Percentiles rank a stretch among this genome's conserved stretches.
These are phyloP conservation scores for Orbilia ellipsospora DNA, from an alignment of 2,329 filamentous ascomycete genomes.

Conservation along the genomic window DNA sequence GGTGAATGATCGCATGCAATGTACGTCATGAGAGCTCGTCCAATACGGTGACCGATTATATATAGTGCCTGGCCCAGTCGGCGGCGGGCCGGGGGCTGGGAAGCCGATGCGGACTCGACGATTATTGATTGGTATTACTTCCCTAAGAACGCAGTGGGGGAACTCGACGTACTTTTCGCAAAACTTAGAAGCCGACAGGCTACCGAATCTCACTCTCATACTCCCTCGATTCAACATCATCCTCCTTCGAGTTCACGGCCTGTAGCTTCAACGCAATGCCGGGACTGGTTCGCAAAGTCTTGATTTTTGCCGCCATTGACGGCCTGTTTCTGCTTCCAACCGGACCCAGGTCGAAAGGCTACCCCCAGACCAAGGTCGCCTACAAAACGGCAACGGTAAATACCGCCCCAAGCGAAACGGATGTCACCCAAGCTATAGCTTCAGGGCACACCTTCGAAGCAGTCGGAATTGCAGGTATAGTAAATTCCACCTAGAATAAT, in stretches of 20 bases:
- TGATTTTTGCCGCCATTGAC: conserved; percentile 83
- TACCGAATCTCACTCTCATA: conserved; percentile 18
- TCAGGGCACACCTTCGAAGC: conserved; percentile 63
- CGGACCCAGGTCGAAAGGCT: conserved; percentile 63
- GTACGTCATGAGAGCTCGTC: conserved; percentile 54
- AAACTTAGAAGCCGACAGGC: not conserved
- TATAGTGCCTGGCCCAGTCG: conserved; percentile 19
- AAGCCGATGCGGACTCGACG: conserved; percentile 41
- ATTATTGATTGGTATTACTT: conserved; percentile 6
- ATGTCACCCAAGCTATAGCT: conserved; percentile 61
- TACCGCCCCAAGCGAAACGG: conserved; percentile 62
- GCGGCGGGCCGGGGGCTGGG: conserved; percentile 22
- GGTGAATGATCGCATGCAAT: conserved; percentile 41
- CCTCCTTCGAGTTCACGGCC: conserved; percentile 9
- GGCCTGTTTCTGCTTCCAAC: conserved; percentile 81
- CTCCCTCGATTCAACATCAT: conserved; percentile 51
- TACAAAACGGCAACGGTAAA: conserved; percentile 72
- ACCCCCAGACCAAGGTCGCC: conserved; percentile 72
- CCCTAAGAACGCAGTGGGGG: not conserved
- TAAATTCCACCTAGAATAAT: not conserved
- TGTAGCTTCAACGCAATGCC: conserved; percentile 70
- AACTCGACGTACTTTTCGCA: not conserved
- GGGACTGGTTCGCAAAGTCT: conserved; percentile 78
- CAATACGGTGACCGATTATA: no score
- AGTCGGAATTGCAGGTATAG: conserved; percentile 70